phyloP scores from a whole-genome alignment of 78 protist species.

The Cavenderia fasciculata region DNA sequence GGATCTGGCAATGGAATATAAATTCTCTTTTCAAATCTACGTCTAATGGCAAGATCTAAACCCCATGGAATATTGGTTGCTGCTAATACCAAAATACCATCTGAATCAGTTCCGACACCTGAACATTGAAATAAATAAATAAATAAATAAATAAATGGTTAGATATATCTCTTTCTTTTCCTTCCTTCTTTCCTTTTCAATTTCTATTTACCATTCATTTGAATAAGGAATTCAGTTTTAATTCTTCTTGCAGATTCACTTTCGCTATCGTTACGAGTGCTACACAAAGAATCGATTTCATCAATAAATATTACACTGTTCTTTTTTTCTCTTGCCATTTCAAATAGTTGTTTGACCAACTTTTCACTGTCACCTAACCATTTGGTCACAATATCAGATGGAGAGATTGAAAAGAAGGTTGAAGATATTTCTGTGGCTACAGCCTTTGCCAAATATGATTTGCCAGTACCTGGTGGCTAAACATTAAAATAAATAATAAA shows the following conservation, averaged over 20 bases:
- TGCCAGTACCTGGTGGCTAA: slow-evolving; percentile 99
- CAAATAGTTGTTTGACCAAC: slow-evolving; percentile 95
- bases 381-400: slow-evolving; percentile 96
- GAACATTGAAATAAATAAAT: not conserved
- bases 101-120: slow-evolving; percentile 93
- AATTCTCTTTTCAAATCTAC: slow-evolving; percentile 89
- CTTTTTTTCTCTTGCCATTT: slow-evolving; percentile 93
- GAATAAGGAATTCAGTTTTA: slow-evolving; percentile 99
- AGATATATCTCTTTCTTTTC: too few relatives aligned
- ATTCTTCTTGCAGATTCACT: slow-evolving; percentile 95
- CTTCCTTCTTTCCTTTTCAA: too few relatives aligned
- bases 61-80: slow-evolving; percentile 99
- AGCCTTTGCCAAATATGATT: slow-evolving; percentile 98
- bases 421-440: slow-evolving; percentile 98
- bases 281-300: slow-evolving; percentile 97
- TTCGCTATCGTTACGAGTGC: slow-evolving; percentile 94
- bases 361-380: slow-evolving; percentile 98
- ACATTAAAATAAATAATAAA: not conserved
- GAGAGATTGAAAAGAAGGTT: slow-evolving; percentile 96
- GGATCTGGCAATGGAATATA: slow-evolving; percentile 83
- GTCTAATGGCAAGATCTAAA: slow-evolving; percentile 97
- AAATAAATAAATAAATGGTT: not conserved
- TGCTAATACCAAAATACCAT: slow-evolving; percentile 97
- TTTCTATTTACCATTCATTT: slow-evolving; percentile 92
- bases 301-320: slow-evolving; percentile 98